Evolutionary conservation across 2,329 filamentous ascomycete species (phyloP).

Genomic region (Ilyonectria robusta): DNA sequence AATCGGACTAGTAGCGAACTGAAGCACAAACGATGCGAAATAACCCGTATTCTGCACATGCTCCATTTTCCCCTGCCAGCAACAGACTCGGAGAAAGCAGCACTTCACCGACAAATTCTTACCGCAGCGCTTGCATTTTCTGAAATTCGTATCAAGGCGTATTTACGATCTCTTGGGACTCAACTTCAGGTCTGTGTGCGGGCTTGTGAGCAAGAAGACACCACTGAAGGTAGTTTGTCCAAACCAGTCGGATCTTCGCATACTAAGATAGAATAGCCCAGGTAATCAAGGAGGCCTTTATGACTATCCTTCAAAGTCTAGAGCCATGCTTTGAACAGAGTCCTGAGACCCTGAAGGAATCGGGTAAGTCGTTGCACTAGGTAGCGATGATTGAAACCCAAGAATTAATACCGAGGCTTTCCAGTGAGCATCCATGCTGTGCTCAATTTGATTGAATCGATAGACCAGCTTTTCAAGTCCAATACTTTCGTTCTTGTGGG

Average conservation of each 20-base stretch:
- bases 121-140: neutral
- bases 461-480: slow-evolving; percentile 1
- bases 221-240: neutral
- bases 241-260: neutral
- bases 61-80: neutral
- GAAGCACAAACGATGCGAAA: neutral
- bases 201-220: slow-evolving; percentile 10
- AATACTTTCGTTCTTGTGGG: neutral
- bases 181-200: neutral
- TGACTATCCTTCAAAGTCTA: neutral
- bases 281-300: neutral
- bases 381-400: neutral
- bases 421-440: neutral
- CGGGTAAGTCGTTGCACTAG: neutral
- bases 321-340: neutral
- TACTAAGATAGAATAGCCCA: slow-evolving; percentile 5
- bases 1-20: neutral
- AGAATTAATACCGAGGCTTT: neutral
- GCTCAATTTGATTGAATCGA: neutral
- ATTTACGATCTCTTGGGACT: neutral
- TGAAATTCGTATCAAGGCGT: neutral
- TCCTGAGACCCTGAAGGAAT: neutral
- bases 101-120: neutral
- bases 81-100: neutral
- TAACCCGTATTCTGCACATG: slow-evolving; percentile 9